Evolutionary conservation across 768 basidiomycete genomes (phyloP), one percentile per base, ranked within the genome.

Genomic region (Favolaschia claudopus): DNA sequence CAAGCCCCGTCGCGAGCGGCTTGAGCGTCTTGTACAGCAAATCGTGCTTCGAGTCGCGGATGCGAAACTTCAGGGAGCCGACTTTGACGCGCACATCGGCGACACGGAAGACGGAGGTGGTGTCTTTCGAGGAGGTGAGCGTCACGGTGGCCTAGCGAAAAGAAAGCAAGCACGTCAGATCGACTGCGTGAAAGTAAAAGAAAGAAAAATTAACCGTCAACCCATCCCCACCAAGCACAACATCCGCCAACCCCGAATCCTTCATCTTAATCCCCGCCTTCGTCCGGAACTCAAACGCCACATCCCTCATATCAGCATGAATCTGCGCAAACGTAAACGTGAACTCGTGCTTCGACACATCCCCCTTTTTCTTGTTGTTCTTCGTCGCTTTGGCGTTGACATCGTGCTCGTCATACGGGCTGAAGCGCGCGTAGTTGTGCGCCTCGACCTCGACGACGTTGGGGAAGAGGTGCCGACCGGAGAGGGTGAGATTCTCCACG

Each of bases 241-340:
- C 88, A 68, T 96, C 95, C 7, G 93, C 94, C 17, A 95, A 73
- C 39, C 94, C 95, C 7, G 86, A 87, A 74, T 96, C 95, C 45
- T 72, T 81, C 72, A 95, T 74, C 79, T 89, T 93, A 3, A 93
- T 85, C 4, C 93, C 93, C 6, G 79, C 83, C 85, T 95, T 96
- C 81, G 88, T 93, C 63, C 81, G 82, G 80, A 93, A 95, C 71
- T 89, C 93, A 73, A 99, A 96, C 9, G 91, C 89, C 14, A 97
- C 92, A 66, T 98, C 95, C 15, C 92, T 85, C 85, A 99, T 91
- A 65, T 97, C 95, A 6, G 91, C 91, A 71, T 98, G 95, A 66
- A 97, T 91, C 73, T 98, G 95, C 27, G 79, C 80, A 33, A 97
- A 80, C 8, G 85, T 87, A 52, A 97, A 70, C 32, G 82, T 88